Evolutionary conservation across 2,329 filamentous ascomycete species (phyloP).

Genomic region (Phyllachora maydis): DNA sequence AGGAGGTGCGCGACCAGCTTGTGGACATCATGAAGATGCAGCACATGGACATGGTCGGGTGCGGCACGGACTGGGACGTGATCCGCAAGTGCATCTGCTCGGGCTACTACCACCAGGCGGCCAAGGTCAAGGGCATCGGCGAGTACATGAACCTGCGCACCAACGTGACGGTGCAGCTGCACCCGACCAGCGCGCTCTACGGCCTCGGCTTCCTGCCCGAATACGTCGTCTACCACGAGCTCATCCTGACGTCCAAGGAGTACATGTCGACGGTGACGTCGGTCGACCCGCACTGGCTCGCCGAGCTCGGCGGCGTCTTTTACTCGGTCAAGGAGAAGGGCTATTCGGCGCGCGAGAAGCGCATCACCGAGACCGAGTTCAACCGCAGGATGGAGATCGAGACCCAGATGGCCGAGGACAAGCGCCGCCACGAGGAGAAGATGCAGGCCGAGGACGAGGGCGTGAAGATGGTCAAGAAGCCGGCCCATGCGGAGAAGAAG

Average conservation of each 20-base stretch:
- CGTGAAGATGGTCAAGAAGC: conserved; percentile 15
- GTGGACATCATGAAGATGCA: conserved; percentile 87
- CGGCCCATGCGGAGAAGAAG: conserved; percentile 23
- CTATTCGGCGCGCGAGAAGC: conserved; percentile 70
- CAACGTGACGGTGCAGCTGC: conserved; percentile 80
- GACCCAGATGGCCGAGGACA: conserved; percentile 75
- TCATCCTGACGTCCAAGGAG: conserved; percentile 90
- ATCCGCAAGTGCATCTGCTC: conserved; percentile 94
- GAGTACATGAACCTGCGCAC: conserved; percentile 96
- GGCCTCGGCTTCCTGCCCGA: conserved; percentile 86
- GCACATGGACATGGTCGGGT: conserved; percentile 72
- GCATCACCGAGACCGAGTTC: conserved; percentile 78
- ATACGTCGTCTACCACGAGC: conserved; percentile 94
- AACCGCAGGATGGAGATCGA: conserved; percentile 88
- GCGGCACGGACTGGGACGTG: conserved; percentile 92
- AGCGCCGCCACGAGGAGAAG: conserved; percentile 41
- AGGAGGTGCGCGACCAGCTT: conserved; percentile 87
- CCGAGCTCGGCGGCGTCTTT: conserved; percentile 89
- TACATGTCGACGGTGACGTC: conserved; percentile 96
- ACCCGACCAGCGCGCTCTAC: conserved; percentile 85
- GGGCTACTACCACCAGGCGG: conserved; percentile 95
- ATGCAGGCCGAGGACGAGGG: conserved; percentile 26
- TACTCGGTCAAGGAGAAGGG: conserved; percentile 97
- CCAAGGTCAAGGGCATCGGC: conserved; percentile 85
- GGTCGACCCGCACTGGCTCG: conserved; percentile 93